These are phyloP conservation scores for Globisporangium acanthophoron DNA, from an alignment of 352 stramenopile genomes.

Conservation along the genomic window DNA sequence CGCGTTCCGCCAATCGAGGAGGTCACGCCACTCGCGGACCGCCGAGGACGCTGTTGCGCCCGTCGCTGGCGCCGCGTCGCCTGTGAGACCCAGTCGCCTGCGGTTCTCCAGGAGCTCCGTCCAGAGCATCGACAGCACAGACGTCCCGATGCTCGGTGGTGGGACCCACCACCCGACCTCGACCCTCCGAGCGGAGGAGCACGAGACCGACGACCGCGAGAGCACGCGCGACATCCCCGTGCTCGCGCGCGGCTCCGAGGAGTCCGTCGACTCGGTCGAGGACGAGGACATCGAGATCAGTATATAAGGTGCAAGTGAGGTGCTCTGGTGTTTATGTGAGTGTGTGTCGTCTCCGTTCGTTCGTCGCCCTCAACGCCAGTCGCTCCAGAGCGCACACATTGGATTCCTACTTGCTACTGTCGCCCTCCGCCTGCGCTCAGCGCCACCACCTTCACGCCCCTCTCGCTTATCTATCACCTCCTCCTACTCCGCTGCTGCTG, in stretches of 20 bases:
- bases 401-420: not conserved
- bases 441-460: not conserved
- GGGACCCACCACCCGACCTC: not conserved
- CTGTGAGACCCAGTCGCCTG: not conserved
- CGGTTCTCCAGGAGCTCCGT: slow-evolving; percentile 6
- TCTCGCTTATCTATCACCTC: not conserved
- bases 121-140: slow-evolving; percentile 6
- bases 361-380: not conserved
- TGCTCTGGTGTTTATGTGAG: too few species aligned
- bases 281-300: slow-evolving; percentile 18
- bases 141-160: slow-evolving; percentile 13
- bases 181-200: not conserved
- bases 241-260: slow-evolving; percentile 13
- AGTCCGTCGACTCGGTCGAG: slow-evolving; percentile 16
- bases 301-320: slow-evolving; percentile 3
- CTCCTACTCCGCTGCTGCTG: not conserved
- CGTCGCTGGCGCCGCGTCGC: not conserved
- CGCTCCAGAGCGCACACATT: too few species aligned
- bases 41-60: not conserved
- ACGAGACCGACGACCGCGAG: not conserved
- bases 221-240: slow-evolving; percentile 14
- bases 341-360: not conserved
- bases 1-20: slow-evolving; percentile 2
- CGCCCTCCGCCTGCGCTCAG: not conserved
- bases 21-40: slow-evolving; percentile 2